Evolutionary conservation across 2,329 filamentous ascomycete species (phyloP), one percentile per base, ranked within the genome.

Genomic region (Chaetomium sp.): DNA sequence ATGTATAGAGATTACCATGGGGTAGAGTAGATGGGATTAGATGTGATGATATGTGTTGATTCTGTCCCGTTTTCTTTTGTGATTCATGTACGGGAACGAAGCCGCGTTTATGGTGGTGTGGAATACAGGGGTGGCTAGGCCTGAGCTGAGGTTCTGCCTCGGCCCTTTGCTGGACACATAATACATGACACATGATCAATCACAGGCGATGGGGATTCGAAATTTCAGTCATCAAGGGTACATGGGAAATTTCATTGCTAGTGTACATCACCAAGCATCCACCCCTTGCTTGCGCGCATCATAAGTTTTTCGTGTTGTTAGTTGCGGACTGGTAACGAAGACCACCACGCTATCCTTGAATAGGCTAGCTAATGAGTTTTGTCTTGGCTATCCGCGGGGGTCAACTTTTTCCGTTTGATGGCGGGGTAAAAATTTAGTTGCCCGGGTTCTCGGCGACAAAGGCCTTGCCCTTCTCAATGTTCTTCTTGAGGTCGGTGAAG

Each of bases 391-490:
- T 42, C 40, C 40, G 40, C 40, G 14, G 12, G 40, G 40, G 40
- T 42, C 40, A 42, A 42, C 41, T 12, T 10, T 44, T 51, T 14
- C 19, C 19, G 19, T 27, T 27, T 27, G 19, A 27, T 27, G 32
- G 8, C 38, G 3, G 12, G 4, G 5, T 35, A 38, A 47, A 4
- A 52, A 53, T 66, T 79, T 83, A 84, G 70, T 82, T 81, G 67
- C 75, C 74, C 65, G 82, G 81, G 79, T 83, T 84, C 60, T 73
- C 61, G 62, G 77, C 75, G 61, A 80, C 81, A 62, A 86, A 86
- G 57, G 72, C 66, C 60, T 85, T 78, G 72, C 90, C 90, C 89
- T 96, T 97, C 76, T 85, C 79, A 73, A 97, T 96, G 86, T 97
- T 96, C 84, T 87, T 88, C 82, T 88, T 88, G 73, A 94, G 82